Evolutionary conservation across 345 rosid species (phyloP).

Genomic region (Draba incana): DNA sequence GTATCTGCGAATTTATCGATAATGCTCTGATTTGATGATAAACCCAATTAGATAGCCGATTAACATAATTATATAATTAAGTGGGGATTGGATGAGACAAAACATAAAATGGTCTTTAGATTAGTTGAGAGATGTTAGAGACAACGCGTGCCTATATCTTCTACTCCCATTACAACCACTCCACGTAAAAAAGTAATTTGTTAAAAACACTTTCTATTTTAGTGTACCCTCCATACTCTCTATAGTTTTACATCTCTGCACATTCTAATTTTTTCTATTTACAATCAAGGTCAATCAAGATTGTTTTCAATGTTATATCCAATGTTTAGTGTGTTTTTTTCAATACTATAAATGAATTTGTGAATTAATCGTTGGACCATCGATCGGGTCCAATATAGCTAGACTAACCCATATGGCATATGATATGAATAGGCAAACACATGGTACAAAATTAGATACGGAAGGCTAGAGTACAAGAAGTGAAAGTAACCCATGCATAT

Average conservation of each 20-base stretch:
- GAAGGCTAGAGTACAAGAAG: too few species aligned
- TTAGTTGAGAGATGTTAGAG: conserved; percentile 44
- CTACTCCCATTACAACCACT: conserved; percentile 43
- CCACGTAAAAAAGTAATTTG: conserved; percentile 36
- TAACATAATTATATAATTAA: conserved; percentile 25
- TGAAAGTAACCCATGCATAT: too few species aligned
- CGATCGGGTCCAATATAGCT: too few species aligned
- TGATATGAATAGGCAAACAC: too few species aligned
- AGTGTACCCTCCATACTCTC: neutral
- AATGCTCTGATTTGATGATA: conserved; percentile 33
- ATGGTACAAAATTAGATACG: too few species aligned
- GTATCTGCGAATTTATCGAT: conserved; percentile 36
- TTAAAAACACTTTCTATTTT: neutral
- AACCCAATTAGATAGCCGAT: conserved; percentile 31
- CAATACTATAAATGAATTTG: too few species aligned
- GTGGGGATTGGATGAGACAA: conserved; percentile 40
- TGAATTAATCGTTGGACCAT: too few species aligned
- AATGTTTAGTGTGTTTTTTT: too few species aligned
- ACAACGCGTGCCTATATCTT: conserved; percentile 41
- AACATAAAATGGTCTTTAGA: conserved; percentile 40
- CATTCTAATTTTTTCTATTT: neutral
- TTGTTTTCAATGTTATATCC: neutral
- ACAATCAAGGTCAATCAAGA: neutral
- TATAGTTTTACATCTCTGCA: conserved; percentile 17
- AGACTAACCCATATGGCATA: too few species aligned